These are phyloP conservation scores for Hevea brasiliensis DNA, from an alignment of 345 rosid species.

Conservation along the genomic window DNA sequence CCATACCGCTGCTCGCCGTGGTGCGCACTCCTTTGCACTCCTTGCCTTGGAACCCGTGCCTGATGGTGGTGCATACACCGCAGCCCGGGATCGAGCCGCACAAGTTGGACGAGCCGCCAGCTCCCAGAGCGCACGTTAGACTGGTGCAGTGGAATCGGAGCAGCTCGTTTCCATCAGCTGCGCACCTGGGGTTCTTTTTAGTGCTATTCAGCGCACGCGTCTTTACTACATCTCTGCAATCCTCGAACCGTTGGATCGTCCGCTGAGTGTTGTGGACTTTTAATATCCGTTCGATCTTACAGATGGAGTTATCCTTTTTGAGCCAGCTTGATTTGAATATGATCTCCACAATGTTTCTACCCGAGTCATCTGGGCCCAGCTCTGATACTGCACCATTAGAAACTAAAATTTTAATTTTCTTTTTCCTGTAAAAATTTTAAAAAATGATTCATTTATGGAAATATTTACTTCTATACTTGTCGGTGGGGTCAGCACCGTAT, in stretches of 20 bases:
- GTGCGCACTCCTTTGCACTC: constrained; percentile 54
- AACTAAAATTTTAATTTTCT: not conserved
- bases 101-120: constrained; percentile 70
- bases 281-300: constrained; percentile 89
- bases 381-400: constrained; percentile 68
- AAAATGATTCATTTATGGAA: not conserved
- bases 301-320: constrained; percentile 76
- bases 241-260: constrained; percentile 97
- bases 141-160: constrained; percentile 87
- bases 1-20: constrained; percentile 92
- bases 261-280: constrained; percentile 92
- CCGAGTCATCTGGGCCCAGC: constrained; percentile 91
- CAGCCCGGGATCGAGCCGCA: constrained; percentile 83
- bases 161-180: constrained; percentile 97
- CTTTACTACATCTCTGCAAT: constrained; percentile 89
- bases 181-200: constrained; percentile 77
- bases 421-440: too few species aligned
- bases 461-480: constrained; percentile 20
- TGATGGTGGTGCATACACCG: constrained; percentile 77
- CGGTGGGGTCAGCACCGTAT: constrained; percentile 35
- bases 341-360: constrained; percentile 92
- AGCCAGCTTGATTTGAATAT: constrained; percentile 99
- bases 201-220: constrained; percentile 68
- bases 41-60: constrained; percentile 70
- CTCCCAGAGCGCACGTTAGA: constrained; percentile 72